Conservation (phyloP, 108 stramenopile species). For the Cylindrotheca closterium region DNA sequence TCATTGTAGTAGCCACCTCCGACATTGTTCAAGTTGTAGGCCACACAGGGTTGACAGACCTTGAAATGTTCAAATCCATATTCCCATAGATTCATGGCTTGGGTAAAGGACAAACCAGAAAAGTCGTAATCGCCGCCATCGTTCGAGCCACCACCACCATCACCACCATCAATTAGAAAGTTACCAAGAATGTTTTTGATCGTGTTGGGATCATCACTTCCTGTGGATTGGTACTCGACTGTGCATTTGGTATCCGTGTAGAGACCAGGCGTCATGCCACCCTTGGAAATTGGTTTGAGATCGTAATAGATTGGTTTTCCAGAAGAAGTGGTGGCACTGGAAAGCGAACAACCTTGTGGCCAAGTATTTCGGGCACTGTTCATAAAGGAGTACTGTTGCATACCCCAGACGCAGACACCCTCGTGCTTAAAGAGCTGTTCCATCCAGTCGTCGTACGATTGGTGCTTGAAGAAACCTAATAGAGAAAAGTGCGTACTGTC, state of each 20-base stretch:
- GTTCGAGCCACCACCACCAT: slow-evolving; percentile 17
- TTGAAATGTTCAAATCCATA: slow-evolving; percentile 42
- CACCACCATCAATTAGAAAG: slow-evolving; percentile 17
- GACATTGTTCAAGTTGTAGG: slow-evolving; percentile 45
- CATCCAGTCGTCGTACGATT: slow-evolving; percentile 54
- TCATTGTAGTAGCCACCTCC: slow-evolving; percentile 43
- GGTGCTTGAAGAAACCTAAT: slow-evolving; percentile 70
- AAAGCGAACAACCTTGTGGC: slow-evolving; percentile 37
- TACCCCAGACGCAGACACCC: slow-evolving; percentile 58
- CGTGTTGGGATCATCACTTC: neutral
- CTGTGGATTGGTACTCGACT: slow-evolving; percentile 33
- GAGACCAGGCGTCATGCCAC: slow-evolving; percentile 40
- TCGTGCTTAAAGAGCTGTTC: slow-evolving; percentile 79
- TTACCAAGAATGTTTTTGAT: slow-evolving; percentile 51
- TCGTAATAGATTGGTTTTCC: slow-evolving; percentile 45
- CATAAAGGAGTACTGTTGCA: slow-evolving; percentile 50
- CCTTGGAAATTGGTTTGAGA: slow-evolving; percentile 46
- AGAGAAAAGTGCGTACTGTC: slow-evolving; percentile 44
- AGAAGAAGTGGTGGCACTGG: slow-evolving; percentile 11
- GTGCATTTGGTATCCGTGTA: slow-evolving; percentile 54
- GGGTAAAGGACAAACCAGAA: slow-evolving; percentile 16
- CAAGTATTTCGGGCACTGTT: slow-evolving; percentile 31
- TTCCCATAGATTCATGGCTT: slow-evolving; percentile 40
- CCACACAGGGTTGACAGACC: slow-evolving; percentile 62
- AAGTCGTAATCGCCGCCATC: slow-evolving; percentile 17